A percentile compares a stretch with the other conserved stretches of the same genome.
These are phyloP conservation scores for Ilex asprella DNA, from an alignment of 257 asterid species.

Conservation along the genomic window DNA sequence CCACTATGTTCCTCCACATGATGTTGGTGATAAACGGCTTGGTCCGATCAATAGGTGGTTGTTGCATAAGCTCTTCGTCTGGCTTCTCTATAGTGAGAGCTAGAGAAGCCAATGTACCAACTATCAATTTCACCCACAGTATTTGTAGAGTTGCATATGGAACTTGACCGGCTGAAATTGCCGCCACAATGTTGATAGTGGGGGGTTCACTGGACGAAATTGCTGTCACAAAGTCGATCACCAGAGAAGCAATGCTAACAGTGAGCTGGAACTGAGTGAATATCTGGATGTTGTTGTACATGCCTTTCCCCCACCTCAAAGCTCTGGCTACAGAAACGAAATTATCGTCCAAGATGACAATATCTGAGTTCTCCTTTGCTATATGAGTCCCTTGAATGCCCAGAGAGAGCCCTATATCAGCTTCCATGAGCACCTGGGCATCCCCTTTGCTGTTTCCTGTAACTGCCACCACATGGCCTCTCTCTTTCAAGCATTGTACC, in stretches of 20 bases:
- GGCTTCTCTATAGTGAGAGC: conserved; percentile 62
- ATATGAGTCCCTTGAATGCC: conserved; percentile 60
- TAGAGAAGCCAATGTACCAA: conserved; percentile 64
- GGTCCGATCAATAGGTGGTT: conserved; percentile 34
- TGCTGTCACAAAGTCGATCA: conserved; percentile 27
- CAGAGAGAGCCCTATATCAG: conserved; percentile 56
- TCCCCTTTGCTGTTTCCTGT: conserved; percentile 58
- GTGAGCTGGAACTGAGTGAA: conserved; percentile 81
- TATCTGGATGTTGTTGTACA: conserved; percentile 57
- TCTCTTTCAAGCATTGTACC: conserved; percentile 44
- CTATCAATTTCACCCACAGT: conserved; percentile 72
- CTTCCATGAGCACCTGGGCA: conserved; percentile 55
- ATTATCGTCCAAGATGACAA: conserved; percentile 57
- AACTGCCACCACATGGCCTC: conserved; percentile 75
- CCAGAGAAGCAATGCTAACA: conserved; percentile 52
- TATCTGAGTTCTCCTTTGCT: conserved; percentile 65
- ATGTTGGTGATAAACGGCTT: conserved; percentile 50
- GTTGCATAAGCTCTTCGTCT: conserved; percentile 30
- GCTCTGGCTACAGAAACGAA: conserved; percentile 48
- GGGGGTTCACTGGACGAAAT: conserved; percentile 21
- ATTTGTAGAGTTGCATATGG: conserved; percentile 60
- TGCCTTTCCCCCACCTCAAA: conserved; percentile 66
- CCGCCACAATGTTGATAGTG: conserved; percentile 52
- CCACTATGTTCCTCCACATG: conserved; percentile 62
- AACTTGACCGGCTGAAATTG: conserved; percentile 68